Evolutionary conservation across 768 basidiomycete genomes (phyloP).

Genomic region (Termitomyces sp.): DNA sequence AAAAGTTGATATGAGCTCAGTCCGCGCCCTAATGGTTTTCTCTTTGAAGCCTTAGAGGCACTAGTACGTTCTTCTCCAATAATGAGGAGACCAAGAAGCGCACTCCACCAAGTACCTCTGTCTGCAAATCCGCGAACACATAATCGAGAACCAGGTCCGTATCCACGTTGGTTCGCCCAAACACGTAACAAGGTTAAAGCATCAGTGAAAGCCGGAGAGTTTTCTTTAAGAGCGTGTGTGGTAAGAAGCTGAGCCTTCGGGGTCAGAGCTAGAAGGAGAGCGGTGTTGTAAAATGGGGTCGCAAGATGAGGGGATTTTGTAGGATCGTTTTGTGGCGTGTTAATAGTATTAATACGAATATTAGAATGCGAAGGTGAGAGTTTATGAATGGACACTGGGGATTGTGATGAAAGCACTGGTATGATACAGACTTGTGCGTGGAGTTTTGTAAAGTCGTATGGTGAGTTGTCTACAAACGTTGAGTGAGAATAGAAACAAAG

Average conservation of each 20-base stretch:
- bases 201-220: conserved; percentile 61
- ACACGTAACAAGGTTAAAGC: conserved; percentile 77
- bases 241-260: conserved; percentile 49
- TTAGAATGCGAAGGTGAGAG: conserved; percentile 77
- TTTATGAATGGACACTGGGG: conserved; percentile 60
- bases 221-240: conserved; percentile 47
- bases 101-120: conserved; percentile 64
- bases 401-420: conserved; percentile 52
- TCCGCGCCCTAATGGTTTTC: conserved; percentile 68
- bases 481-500: conserved; percentile 21
- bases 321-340: conserved; percentile 15
- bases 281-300: conserved; percentile 79
- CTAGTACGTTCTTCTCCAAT: conserved; percentile 56
- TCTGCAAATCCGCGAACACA: conserved; percentile 70
- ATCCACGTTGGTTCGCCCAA: conserved; percentile 89
- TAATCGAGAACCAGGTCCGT: conserved; percentile 47
- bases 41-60: conserved; percentile 25
- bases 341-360: conserved; percentile 21
- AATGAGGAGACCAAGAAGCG: conserved; percentile 54
- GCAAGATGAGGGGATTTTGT: conserved; percentile 27
- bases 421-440: conserved; percentile 72
- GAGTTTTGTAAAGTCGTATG: conserved; percentile 58
- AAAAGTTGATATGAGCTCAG: conserved; percentile 90
- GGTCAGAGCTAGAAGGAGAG: conserved; percentile 49
- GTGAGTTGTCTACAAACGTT: conserved; percentile 37